Percentiles rank a stretch among this genome's conserved stretches.
Conservation (phyloP, 345 rosid species). For the Mallotus nudiflorus region DNA sequence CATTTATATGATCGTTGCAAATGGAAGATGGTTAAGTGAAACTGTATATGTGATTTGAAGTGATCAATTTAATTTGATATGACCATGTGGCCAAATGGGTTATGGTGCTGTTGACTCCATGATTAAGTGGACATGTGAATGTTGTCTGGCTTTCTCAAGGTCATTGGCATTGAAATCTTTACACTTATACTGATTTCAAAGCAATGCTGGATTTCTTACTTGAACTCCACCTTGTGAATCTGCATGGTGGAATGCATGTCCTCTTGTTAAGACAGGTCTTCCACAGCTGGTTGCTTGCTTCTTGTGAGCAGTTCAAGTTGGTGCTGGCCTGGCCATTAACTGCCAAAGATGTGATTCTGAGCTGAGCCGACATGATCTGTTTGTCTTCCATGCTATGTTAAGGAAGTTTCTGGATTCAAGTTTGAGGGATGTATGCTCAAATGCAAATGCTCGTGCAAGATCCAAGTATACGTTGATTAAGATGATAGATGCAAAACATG, state of each 20-base stretch:
- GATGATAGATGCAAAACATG: constrained; percentile 26
- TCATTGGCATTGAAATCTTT: constrained; percentile 21
- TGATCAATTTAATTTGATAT: constrained; percentile 2
- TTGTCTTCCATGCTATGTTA: constrained; percentile 12
- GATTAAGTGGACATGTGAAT: constrained; percentile 3
- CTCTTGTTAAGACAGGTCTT: constrained; percentile 20
- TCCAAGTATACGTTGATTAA: constrained; percentile 20
- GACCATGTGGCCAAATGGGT: background rate
- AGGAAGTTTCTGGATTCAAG: constrained; percentile 20
- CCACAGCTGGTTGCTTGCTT: constrained; percentile 17
- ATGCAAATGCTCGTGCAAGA: constrained; percentile 18
- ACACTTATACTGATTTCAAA: constrained; percentile 24
- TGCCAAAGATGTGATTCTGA: background rate
- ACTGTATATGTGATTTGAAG: background rate
- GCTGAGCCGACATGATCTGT: constrained; percentile 14
- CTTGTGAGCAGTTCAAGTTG: constrained; percentile 13
- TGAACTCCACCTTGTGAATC: constrained; percentile 29
- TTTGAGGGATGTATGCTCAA: constrained; percentile 18
- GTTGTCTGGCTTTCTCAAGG: constrained; percentile 14
- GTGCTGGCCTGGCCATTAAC: constrained; percentile 10
- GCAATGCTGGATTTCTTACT: constrained; percentile 33
- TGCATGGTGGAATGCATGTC: constrained; percentile 32
- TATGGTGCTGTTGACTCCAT: background rate
- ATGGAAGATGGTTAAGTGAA: constrained; percentile 6
- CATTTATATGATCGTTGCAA: background rate